Conservation (phyloP, 1,284 basidiomycete species). For the Schizophyllum commune region DNA sequence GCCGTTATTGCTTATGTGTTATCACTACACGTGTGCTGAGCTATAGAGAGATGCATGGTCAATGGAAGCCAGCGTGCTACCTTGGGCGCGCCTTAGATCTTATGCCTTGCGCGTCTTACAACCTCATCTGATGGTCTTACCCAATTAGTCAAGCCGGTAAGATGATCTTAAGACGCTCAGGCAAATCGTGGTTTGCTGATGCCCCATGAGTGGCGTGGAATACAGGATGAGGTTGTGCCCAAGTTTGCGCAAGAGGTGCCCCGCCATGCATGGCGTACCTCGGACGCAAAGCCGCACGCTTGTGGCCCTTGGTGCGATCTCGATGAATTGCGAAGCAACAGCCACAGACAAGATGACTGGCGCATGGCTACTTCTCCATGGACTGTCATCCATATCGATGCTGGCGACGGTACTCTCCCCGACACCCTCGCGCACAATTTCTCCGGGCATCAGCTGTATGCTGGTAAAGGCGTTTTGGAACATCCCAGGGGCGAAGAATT, state of each 20-base stretch:
- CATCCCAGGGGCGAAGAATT: slow-evolving; percentile 14
- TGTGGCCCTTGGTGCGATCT: neutral
- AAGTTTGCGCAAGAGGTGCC: neutral
- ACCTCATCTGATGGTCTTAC: too few relatives aligned
- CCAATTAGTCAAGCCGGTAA: too few relatives aligned
- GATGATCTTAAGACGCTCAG: too few relatives aligned
- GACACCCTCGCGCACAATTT: slow-evolving; percentile 14
- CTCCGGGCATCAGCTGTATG: slow-evolving; percentile 30
- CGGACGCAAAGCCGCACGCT: neutral
- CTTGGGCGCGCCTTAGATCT: too few relatives aligned
- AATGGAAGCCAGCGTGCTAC: too few relatives aligned
- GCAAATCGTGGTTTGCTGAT: too few relatives aligned
- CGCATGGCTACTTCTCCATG: slow-evolving; percentile 22
- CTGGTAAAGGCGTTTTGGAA: slow-evolving; percentile 27
- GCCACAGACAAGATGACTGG: slow-evolving; percentile 31
- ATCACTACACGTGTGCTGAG: too few relatives aligned
- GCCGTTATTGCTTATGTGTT: too few relatives aligned
- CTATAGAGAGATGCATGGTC: too few relatives aligned
- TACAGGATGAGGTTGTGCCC: neutral
- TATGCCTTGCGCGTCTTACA: too few relatives aligned
- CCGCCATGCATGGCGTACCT: neutral
- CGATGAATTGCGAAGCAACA: slow-evolving; percentile 18
- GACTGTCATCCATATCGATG: slow-evolving; percentile 26
- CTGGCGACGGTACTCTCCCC: slow-evolving; percentile 14
- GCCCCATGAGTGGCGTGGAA: neutral